A percentile compares a stretch with the other conserved stretches of the same genome.
Conservation (phyloP, 371 early-diverging fungal genomes). For the Smittium mucronatum region DNA sequence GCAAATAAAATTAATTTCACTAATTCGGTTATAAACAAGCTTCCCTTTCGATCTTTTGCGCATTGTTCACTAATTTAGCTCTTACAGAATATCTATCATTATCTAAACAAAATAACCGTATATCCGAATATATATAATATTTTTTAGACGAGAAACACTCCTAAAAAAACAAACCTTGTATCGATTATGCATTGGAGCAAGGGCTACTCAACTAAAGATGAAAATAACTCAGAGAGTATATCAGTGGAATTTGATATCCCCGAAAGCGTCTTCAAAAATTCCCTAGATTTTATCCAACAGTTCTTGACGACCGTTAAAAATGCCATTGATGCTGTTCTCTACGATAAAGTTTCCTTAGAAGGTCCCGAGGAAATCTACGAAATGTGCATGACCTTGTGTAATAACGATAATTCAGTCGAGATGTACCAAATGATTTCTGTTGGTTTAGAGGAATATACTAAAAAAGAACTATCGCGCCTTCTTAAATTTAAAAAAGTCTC, state of each 20-base stretch:
- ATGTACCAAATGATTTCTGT: background rate
- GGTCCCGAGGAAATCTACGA: background rate
- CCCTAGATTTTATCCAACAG: background rate
- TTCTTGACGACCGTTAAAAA: background rate
- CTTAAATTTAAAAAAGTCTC: background rate
- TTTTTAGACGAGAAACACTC: too few species aligned
- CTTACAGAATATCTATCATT: too few species aligned
- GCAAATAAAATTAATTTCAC: too few species aligned
- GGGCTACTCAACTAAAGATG: background rate
- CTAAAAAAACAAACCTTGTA: too few species aligned
- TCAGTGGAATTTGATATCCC: background rate
- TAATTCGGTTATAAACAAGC: too few species aligned
- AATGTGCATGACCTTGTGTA: background rate
- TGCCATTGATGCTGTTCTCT: background rate
- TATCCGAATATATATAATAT: too few species aligned
- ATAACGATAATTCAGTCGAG: background rate
- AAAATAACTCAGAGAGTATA: background rate
- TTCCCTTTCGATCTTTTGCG: too few species aligned
- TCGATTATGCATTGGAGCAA: slow-evolving; percentile 1
- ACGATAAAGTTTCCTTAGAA: background rate
- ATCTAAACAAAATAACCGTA: too few species aligned
- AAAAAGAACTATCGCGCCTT: background rate
- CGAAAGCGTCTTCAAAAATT: background rate
- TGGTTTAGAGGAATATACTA: background rate
- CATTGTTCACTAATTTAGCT: too few species aligned